Percentiles rank a stretch among this genome's conserved stretches.
These are phyloP conservation scores for Fusarium fracticaudum DNA, from an alignment of 2,329 filamentous ascomycete species.

Conservation along the genomic window DNA sequence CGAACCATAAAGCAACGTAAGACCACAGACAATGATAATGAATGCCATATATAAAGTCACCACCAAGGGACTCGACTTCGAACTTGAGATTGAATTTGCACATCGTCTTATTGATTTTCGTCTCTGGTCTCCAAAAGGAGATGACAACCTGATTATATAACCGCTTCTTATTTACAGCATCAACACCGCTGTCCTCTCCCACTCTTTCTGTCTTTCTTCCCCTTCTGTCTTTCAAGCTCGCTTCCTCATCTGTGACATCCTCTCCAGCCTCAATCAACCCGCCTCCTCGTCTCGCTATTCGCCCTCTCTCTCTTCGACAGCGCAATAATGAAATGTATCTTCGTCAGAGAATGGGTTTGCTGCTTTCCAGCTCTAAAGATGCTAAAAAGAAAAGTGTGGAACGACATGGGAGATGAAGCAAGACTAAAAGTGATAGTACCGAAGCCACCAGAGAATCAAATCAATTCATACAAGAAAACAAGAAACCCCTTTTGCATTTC, in stretches of 20 bases:
- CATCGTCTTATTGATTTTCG: constrained; percentile 38
- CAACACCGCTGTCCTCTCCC: constrained; percentile 4
- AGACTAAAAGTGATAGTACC: constrained; percentile 38
- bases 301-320: background rate
- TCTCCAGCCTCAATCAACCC: background rate
- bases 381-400: constrained; percentile 33
- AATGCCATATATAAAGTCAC: background rate
- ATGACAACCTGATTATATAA: constrained; percentile 43
- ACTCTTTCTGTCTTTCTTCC: background rate
- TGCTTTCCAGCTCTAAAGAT: constrained; percentile 45
- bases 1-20: background rate
- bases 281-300: background rate
- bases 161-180: constrained; percentile 37
- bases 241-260: constrained; percentile 1
- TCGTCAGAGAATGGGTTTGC: constrained; percentile 43
- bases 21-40: background rate
- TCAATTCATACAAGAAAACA: constrained; percentile 34
- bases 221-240: constrained; percentile 9
- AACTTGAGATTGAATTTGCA: constrained; percentile 8
- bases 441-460: constrained; percentile 28
- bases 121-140: constrained; percentile 42
- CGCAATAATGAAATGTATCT: constrained; percentile 38
- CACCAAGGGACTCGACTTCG: background rate
- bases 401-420: constrained; percentile 36
- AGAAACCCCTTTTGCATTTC: constrained; percentile 38